phyloP scores from a whole-genome alignment of 1,139 yeast genomes.

The Geotrichum armillariae region DNA sequence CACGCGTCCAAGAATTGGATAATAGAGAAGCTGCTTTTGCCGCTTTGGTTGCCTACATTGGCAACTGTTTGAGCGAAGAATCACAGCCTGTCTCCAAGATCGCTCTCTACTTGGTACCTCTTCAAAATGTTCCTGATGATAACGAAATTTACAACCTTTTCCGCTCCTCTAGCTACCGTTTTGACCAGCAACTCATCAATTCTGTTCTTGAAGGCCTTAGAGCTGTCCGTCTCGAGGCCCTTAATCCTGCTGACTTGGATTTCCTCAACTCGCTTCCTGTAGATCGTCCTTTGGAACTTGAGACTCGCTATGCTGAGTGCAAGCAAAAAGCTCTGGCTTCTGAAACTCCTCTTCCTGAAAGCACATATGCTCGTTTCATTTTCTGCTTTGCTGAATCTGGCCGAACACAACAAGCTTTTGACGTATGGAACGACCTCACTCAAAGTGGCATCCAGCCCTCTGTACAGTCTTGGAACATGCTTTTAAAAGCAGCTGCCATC shows the following conservation, averaged over 20 bases:
- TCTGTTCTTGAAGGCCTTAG: slow-evolving; percentile 24
- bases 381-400: slow-evolving; percentile 38
- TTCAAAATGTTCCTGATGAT: slow-evolving; percentile 32
- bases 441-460: slow-evolving; percentile 37
- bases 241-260: slow-evolving; percentile 28
- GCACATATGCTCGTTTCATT: slow-evolving; percentile 40
- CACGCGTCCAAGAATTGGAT: slow-evolving; percentile 28
- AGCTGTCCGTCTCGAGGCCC: slow-evolving; percentile 25
- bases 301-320: slow-evolving; percentile 30
- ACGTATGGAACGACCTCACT: slow-evolving; percentile 45
- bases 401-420: slow-evolving; percentile 37
- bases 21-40: slow-evolving; percentile 34
- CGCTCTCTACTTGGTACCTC: slow-evolving; percentile 37
- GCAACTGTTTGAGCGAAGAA: slow-evolving; percentile 27
- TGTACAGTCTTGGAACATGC: slow-evolving; percentile 47
- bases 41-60: slow-evolving; percentile 35
- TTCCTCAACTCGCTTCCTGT: slow-evolving; percentile 29
- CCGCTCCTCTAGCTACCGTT: slow-evolving; percentile 4
- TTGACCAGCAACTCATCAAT: slow-evolving; percentile 7
- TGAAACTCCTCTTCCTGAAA: slow-evolving; percentile 33
- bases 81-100: slow-evolving; percentile 29
- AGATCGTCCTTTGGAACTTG: slow-evolving; percentile 31
- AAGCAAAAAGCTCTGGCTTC: slow-evolving; percentile 22
- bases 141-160: slow-evolving; percentile 24
- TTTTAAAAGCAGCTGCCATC: slow-evolving; percentile 45